A percentile compares a stretch with the other conserved stretches of the same genome.
phyloP scores from a whole-genome alignment of 169 alveolate genomes.

The Eimeria sp. region DNA sequence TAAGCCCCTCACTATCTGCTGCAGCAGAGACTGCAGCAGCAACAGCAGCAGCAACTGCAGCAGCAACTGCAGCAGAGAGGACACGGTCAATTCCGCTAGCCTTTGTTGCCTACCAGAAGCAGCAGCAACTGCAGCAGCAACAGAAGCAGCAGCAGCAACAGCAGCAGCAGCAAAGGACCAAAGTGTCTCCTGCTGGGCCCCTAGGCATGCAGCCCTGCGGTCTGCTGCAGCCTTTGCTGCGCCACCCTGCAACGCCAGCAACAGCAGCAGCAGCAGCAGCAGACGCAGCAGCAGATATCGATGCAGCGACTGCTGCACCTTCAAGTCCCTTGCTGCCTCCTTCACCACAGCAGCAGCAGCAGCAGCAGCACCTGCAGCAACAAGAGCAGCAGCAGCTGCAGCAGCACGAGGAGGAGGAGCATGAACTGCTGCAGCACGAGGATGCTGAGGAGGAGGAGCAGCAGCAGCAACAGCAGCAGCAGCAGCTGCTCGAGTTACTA shows the following conservation, averaged over 20 bases:
- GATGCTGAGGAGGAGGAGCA: too few species aligned
- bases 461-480: slow-evolving; percentile 41
- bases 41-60: slow-evolving; percentile 31
- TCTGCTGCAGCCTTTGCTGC: slow-evolving; percentile 13
- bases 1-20: background rate
- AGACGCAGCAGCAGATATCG: background rate
- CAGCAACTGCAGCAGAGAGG: slow-evolving; percentile 20
- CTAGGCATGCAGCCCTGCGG: background rate
- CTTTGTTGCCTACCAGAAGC: background rate
- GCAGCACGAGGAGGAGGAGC: too few species aligned
- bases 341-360: too few species aligned
- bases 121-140: background rate
- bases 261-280: slow-evolving; percentile 2
- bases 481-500: background rate
- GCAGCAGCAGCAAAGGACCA: background rate
- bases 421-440: too few species aligned
- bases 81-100: background rate
- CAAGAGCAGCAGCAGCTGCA: background rate
- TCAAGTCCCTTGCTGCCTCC: too few species aligned
- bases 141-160: slow-evolving; percentile 1
- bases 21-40: slow-evolving; percentile 37
- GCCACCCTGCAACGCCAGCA: background rate
- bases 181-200: slow-evolving; percentile 1
- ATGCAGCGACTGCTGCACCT: background rate
- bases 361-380: too few species aligned